phyloP scores from a whole-genome alignment of 805 yeast genomes.

The Scheffersomyces ergatensis region DNA sequence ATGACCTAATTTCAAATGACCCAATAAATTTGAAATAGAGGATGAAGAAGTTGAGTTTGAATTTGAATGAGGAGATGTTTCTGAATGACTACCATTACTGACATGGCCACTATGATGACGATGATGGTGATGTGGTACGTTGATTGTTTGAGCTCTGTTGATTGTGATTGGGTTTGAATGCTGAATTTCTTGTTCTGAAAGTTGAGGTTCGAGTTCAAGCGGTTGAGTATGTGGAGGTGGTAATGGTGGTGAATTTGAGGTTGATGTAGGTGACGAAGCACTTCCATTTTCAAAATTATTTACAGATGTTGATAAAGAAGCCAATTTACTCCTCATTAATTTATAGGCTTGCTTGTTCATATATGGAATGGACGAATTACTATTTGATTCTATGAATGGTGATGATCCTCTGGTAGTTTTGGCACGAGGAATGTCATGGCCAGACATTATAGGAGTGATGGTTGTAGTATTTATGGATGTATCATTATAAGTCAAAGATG shows the following conservation, averaged over 20 bases:
- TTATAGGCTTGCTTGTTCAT: too few species aligned
- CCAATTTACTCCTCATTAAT: too few species aligned
- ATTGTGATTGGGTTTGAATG: neutral
- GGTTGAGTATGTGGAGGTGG: neutral
- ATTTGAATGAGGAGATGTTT: neutral
- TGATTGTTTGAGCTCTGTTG: neutral
- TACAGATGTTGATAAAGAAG: neutral
- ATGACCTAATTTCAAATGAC: constrained; percentile 3
- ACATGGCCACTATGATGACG: neutral
- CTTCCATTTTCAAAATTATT: neutral
- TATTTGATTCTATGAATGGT: neutral
- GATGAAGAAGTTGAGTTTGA: neutral
- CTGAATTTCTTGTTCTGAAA: neutral
- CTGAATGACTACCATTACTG: neutral
- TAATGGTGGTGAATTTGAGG: neutral
- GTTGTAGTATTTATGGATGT: neutral
- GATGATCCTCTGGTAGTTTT: neutral
- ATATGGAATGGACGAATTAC: neutral
- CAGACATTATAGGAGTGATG: neutral
- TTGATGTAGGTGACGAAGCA: neutral
- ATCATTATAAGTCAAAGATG: neutral
- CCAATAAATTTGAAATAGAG: constrained; percentile 3
- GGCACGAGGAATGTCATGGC: neutral
- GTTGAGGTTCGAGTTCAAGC: neutral
- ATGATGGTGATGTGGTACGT: constrained; percentile 1